These are phyloP conservation scores for Podochytrium sp. DNA, from an alignment of 192 early-diverging fungal genomes.

Conservation along the genomic window DNA sequence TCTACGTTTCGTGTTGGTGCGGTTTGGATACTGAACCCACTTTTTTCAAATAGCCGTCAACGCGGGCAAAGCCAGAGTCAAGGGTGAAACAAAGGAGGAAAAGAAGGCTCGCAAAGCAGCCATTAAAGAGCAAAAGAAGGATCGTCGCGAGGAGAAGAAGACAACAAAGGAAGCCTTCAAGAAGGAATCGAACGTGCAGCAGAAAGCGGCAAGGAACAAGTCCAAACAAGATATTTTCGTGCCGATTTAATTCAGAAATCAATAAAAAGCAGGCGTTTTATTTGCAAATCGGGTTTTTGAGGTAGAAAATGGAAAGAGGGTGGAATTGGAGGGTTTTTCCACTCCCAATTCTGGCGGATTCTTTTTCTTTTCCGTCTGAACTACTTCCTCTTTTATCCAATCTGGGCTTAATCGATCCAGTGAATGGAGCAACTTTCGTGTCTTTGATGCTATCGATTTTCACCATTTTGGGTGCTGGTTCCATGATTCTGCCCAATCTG, in stretches of 20 bases:
- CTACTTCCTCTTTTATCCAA: no score
- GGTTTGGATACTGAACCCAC: not conserved
- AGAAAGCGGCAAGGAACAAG: slow-evolving; percentile 57
- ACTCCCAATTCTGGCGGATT: no score
- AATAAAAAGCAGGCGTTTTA: no score
- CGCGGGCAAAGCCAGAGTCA: slow-evolving; percentile 58
- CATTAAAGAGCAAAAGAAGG: slow-evolving; percentile 81
- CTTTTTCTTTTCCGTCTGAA: no score
- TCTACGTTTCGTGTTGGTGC: not conserved
- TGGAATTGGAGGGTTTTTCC: no score
- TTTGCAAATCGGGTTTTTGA: no score
- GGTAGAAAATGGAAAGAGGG: no score
- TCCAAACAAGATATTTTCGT: slow-evolving; percentile 41
- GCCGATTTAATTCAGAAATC: slow-evolving; percentile 24
- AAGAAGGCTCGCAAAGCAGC: slow-evolving; percentile 88
- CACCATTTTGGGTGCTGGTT: slow-evolving; percentile 3
- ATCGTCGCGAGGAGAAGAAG: slow-evolving; percentile 70
- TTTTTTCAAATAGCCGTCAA: not conserved
- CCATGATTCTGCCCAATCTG: slow-evolving; percentile 15
- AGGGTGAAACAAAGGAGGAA: slow-evolving; percentile 88
- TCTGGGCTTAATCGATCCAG: not conserved
- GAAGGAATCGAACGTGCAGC: slow-evolving; percentile 67
- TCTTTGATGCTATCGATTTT: slow-evolving; percentile 18
- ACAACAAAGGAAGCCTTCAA: slow-evolving; percentile 78
- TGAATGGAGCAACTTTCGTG: not conserved